These are phyloP conservation scores for Clavispora santaluciae DNA, from an alignment of 805 yeast species.

Conservation along the genomic window DNA sequence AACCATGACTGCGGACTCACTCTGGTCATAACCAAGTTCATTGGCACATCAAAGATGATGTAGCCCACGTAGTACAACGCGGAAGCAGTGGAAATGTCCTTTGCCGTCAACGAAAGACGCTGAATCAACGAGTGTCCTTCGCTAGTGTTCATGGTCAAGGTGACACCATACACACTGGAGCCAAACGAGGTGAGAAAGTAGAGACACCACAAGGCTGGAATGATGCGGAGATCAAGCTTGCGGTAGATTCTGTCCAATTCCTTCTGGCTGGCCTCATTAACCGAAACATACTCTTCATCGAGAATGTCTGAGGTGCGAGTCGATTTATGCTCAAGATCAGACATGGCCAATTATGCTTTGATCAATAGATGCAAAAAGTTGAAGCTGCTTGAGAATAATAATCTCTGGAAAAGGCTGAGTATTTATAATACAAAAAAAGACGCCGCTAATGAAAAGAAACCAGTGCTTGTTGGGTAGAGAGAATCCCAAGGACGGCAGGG, in stretches of 20 bases:
- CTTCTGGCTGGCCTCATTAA: slow-evolving; percentile 2
- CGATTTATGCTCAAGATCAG: neutral
- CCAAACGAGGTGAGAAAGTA: slow-evolving; percentile 81
- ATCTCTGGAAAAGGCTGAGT: neutral
- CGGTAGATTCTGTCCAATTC: slow-evolving; percentile 52
- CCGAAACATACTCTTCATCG: neutral
- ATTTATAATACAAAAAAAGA: neutral
- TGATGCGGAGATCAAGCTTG: slow-evolving; percentile 63
- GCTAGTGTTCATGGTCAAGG: slow-evolving; percentile 71
- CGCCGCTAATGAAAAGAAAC: neutral
- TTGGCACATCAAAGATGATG: slow-evolving; percentile 81
- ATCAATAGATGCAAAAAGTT: too few relatives aligned
- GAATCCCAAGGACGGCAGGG: neutral
- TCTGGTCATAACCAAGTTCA: slow-evolving; percentile 80
- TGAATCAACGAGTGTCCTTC: slow-evolving; percentile 57
- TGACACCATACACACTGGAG: slow-evolving; percentile 67
- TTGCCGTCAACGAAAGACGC: slow-evolving; percentile 46
- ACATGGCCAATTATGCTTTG: neutral
- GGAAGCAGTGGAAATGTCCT: slow-evolving; percentile 66
- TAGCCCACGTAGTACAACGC: slow-evolving; percentile 81
- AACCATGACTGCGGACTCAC: slow-evolving; percentile 85
- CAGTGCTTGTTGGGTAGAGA: neutral
- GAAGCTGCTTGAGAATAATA: too few relatives aligned
- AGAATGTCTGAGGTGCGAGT: neutral
- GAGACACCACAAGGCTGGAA: slow-evolving; percentile 77